Percentiles rank a stretch among this genome's conserved stretches.
phyloP scores from a whole-genome alignment of 495 filamentous ascomycete species.

The Penicillium subrubescens region DNA sequence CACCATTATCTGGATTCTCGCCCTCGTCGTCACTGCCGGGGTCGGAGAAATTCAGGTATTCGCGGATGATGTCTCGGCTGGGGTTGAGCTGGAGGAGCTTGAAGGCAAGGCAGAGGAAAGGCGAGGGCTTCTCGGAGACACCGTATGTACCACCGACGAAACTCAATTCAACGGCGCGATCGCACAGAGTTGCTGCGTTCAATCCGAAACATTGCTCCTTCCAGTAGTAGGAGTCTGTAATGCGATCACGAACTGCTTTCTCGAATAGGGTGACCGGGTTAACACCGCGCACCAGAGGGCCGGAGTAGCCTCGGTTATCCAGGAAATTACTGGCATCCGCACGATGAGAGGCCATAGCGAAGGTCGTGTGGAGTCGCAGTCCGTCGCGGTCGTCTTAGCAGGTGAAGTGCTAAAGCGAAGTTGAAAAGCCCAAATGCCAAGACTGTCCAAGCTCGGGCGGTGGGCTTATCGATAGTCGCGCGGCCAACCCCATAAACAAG shows the following conservation, averaged over 20 bases:
- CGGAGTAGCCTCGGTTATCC: slow-evolving; percentile 76
- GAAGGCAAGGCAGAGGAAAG: slow-evolving; percentile 93
- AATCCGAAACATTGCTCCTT: slow-evolving; percentile 97
- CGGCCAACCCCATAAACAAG: slow-evolving; percentile 42
- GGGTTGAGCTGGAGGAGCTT: slow-evolving; percentile 91
- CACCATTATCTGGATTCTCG: slow-evolving; percentile 25
- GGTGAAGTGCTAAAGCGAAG: slow-evolving; percentile 12
- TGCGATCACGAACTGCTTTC: slow-evolving; percentile 90
- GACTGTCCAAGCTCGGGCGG: slow-evolving; percentile 5
- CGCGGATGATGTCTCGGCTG: slow-evolving; percentile 72
- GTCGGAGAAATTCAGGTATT: slow-evolving; percentile 69
- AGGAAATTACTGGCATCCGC: slow-evolving; percentile 76
- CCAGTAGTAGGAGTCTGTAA: slow-evolving; percentile 94
- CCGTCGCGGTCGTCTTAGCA: neutral
- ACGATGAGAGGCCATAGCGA: slow-evolving; percentile 54
- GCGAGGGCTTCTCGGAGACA: slow-evolving; percentile 76
- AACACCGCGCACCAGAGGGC: slow-evolving; percentile 70
- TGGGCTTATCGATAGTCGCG: slow-evolving; percentile 49
- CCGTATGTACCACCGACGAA: slow-evolving; percentile 86
- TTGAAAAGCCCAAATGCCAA: slow-evolving; percentile 24
- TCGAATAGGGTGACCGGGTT: slow-evolving; percentile 91
- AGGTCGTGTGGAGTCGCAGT: neutral
- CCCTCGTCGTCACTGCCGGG: slow-evolving; percentile 40
- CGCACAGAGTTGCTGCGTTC: slow-evolving; percentile 86
- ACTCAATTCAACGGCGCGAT: slow-evolving; percentile 83